These are phyloP conservation scores for Diaporthe vexans DNA, from an alignment of 2,329 filamentous ascomycete species.

Conservation along the genomic window DNA sequence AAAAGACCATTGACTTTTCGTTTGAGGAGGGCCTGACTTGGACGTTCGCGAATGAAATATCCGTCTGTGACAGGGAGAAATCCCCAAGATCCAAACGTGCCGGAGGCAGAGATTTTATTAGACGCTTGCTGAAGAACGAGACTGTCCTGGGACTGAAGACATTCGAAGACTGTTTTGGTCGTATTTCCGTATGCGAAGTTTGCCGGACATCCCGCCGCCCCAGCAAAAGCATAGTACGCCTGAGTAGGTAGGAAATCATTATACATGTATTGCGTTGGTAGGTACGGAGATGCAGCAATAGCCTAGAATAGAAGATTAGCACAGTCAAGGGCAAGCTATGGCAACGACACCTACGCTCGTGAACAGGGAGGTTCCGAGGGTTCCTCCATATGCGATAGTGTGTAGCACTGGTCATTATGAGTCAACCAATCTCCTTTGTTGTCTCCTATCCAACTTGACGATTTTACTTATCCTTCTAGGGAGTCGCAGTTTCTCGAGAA, in stretches of 20 bases:
- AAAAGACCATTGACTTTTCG: slow-evolving; percentile 48
- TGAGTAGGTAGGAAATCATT: slow-evolving; percentile 20
- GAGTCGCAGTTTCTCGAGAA: no score
- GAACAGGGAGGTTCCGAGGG: slow-evolving; percentile 36
- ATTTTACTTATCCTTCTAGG: no score
- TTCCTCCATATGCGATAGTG: slow-evolving; percentile 21
- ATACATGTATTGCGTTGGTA: slow-evolving; percentile 33
- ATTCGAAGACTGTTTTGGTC: slow-evolving; percentile 43
- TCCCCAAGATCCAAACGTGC: slow-evolving; percentile 46
- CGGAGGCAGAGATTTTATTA: not conserved
- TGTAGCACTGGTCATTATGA: not conserved
- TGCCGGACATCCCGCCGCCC: slow-evolving; percentile 18
- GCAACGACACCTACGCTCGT: slow-evolving; percentile 20
- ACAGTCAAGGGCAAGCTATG: not conserved
- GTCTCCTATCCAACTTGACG: not conserved
- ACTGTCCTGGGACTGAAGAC: slow-evolving; percentile 48
- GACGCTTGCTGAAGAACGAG: slow-evolving; percentile 44
- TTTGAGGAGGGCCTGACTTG: slow-evolving; percentile 47
- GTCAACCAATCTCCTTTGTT: not conserved
- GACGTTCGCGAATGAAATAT: slow-evolving; percentile 48
- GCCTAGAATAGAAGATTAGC: not conserved
- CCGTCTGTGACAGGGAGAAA: slow-evolving; percentile 55
- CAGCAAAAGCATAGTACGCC: slow-evolving; percentile 31
- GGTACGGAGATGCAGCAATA: slow-evolving; percentile 35
- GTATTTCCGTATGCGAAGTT: not conserved